Evolutionary conservation across 768 basidiomycete genomes (phyloP).

Genomic region (Hysterangium stoloniferum): DNA sequence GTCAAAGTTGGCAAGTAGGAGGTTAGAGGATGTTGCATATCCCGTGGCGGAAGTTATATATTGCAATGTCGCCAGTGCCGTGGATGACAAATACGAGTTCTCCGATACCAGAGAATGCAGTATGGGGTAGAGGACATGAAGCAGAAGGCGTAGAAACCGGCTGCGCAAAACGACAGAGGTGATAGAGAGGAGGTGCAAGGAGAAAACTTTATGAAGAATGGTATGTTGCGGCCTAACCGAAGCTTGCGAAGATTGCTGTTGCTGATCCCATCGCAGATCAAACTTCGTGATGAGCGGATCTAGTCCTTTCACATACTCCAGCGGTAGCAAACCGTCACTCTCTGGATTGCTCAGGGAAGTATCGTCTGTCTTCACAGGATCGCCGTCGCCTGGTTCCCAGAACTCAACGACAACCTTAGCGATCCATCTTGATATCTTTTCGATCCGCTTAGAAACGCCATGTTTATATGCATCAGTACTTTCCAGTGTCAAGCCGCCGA

Average conservation of each 20-base stretch:
- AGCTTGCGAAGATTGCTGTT: constrained; percentile 26
- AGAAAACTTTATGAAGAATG: constrained; percentile 59
- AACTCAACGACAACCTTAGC: constrained; percentile 58
- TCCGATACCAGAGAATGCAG: constrained; percentile 81
- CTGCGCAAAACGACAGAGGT: constrained; percentile 64
- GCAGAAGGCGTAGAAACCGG: constrained; percentile 63
- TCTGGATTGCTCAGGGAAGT: constrained; percentile 13
- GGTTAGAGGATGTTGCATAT: constrained; percentile 83
- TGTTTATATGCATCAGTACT: constrained; percentile 5
- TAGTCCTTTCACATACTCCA: constrained; percentile 64
- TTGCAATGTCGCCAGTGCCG: constrained; percentile 67
- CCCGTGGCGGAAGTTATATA: constrained; percentile 68
- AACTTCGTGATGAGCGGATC: constrained; percentile 43
- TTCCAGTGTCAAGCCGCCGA: constrained; percentile 41
- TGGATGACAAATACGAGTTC: constrained; percentile 54
- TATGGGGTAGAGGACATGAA: constrained; percentile 77
- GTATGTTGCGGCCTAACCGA: constrained; percentile 27
- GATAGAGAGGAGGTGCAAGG: constrained; percentile 69
- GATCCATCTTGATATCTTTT: constrained; percentile 57
- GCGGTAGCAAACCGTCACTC: constrained; percentile 31
- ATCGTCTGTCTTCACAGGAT: constrained; percentile 15
- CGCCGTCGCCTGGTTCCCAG: constrained; percentile 40
- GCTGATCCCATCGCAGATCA: constrained; percentile 23
- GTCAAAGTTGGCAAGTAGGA: constrained; percentile 92
- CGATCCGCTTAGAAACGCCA: constrained; percentile 32